Evolutionary conservation across 129 eudicot genomes (phyloP), one percentile per base, ranked within the genome.

Genomic region (Artemisia annua): DNA sequence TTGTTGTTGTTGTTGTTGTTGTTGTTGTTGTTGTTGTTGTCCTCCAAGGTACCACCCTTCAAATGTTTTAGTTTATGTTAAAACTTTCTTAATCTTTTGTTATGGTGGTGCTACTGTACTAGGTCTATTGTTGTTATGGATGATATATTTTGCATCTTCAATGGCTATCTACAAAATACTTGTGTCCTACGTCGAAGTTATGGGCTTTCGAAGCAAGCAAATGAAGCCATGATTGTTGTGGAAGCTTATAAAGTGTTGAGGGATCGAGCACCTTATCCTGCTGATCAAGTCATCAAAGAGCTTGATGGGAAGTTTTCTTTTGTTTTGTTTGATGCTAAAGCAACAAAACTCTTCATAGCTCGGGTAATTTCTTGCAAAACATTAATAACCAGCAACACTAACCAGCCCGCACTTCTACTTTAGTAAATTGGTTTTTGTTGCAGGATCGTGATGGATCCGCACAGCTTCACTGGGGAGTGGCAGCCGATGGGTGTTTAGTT

Each of bases 191-290:
- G 82, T 55, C 63, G 79, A 68, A 60, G 66, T 35, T 88, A 83
- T 59, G 86, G 86, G 52, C 84, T 88, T 50, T 75, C 82, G 18
- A 80, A 83, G 67, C 82, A 64, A 75, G 85, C 88, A 13, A 81
- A 80, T 18, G 89, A 85, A 74, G 83, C 89, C 77, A 72, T 82
- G 89, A 62, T 84, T 17, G 66, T 87, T 0, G 84, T 82, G n/a
- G 87, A 82, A 71, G 94, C 94, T 74, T 87, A 87, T 24, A 81
- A 70, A 66, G 88, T 79, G 28, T 39, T 81, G 59, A 85, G 88
- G 46, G 91, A 87, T 72, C 78, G 87, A 11, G 89, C 85, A 11
- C 92, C 92, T 13, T 81, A 81, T 63, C 89, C 92, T 70, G 75
- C 89, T 9, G 92, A 84, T 74, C 87, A 84, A 79, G 83, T 81